Conservation (phyloP, 2,329 filamentous ascomycete genomes). For the Massarina eburnea region DNA sequence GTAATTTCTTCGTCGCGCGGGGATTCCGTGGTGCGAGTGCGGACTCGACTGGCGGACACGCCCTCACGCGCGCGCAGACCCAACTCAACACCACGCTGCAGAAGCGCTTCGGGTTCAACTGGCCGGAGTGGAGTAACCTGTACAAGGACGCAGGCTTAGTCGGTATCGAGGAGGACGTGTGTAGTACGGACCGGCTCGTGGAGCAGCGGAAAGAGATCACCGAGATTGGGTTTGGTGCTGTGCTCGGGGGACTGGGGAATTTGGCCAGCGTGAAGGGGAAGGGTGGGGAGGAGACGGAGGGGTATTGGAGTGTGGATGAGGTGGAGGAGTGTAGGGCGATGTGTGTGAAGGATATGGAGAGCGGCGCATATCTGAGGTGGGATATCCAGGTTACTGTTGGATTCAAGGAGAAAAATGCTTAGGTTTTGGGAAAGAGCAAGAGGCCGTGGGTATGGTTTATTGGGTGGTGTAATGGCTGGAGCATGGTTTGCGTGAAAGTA, state of each 20-base stretch:
- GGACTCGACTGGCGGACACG: slow-evolving; percentile 16
- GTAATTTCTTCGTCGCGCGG: slow-evolving; percentile 25
- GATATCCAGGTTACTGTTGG: slow-evolving; percentile 33
- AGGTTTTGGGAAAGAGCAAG: no score
- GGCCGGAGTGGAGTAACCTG: slow-evolving; percentile 19
- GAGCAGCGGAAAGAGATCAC: slow-evolving; percentile 29
- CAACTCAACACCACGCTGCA: slow-evolving; percentile 24
- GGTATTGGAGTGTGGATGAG: slow-evolving; percentile 24
- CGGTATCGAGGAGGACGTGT: slow-evolving; percentile 25
- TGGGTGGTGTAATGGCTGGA: no score
- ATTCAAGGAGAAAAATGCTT: slow-evolving; percentile 9
- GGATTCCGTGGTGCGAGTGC: slow-evolving; percentile 19
- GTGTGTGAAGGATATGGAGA: slow-evolving; percentile 23
- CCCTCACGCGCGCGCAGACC: slow-evolving; percentile 20
- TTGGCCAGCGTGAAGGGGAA: slow-evolving; percentile 16
- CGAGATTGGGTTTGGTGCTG: slow-evolving; percentile 29
- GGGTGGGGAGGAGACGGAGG: slow-evolving; percentile 10
- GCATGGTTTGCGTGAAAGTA: no score
- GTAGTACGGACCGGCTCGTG: slow-evolving; percentile 26
- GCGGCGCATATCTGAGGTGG: slow-evolving; percentile 33
- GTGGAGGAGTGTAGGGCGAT: slow-evolving; percentile 18
- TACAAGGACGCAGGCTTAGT: slow-evolving; percentile 21
- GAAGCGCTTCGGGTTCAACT: slow-evolving; percentile 27
- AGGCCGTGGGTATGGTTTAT: no score
- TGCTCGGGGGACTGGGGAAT: slow-evolving; percentile 29